phyloP scores from a whole-genome alignment of 1,284 basidiomycete genomes.

The Puccinia polysora region DNA sequence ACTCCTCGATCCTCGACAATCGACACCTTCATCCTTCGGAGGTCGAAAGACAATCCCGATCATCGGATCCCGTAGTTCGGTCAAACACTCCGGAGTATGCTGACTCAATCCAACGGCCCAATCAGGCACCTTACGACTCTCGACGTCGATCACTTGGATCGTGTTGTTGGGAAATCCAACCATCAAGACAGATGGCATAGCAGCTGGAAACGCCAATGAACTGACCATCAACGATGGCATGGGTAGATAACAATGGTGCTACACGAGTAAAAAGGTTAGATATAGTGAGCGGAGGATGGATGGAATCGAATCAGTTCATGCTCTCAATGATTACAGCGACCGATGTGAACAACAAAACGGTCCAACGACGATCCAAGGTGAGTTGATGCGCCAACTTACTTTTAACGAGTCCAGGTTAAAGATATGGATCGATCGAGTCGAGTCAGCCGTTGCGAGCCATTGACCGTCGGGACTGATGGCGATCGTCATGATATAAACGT shows the following conservation, averaged over 20 bases:
- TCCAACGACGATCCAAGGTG: neutral
- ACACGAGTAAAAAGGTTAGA: neutral
- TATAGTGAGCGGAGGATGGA: neutral
- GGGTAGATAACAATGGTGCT: slow-evolving; percentile 38
- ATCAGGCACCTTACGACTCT: neutral
- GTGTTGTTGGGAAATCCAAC: slow-evolving; percentile 31
- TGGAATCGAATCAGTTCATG: neutral
- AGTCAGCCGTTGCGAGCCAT: slow-evolving; percentile 81
- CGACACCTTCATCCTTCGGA: too few species aligned
- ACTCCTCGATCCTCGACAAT: too few species aligned
- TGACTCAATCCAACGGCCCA: slow-evolving; percentile 7
- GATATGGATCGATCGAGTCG: slow-evolving; percentile 68
- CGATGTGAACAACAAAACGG: too few species aligned
- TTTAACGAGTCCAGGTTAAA: slow-evolving; percentile 86
- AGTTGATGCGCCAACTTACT: slow-evolving; percentile 52
- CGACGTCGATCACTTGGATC: slow-evolving; percentile 31
- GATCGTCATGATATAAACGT: slow-evolving; percentile 58
- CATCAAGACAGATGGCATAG: slow-evolving; percentile 12
- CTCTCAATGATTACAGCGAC: neutral
- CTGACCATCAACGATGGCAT: neutral
- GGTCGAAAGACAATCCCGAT: slow-evolving; percentile 36
- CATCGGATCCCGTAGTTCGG: slow-evolving; percentile 25
- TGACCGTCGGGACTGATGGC: slow-evolving; percentile 81
- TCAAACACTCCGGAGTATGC: neutral
- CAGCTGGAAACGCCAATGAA: slow-evolving; percentile 13